phyloP scores from a whole-genome alignment of 768 basidiomycete species.

The Hericium rajendrae region DNA sequence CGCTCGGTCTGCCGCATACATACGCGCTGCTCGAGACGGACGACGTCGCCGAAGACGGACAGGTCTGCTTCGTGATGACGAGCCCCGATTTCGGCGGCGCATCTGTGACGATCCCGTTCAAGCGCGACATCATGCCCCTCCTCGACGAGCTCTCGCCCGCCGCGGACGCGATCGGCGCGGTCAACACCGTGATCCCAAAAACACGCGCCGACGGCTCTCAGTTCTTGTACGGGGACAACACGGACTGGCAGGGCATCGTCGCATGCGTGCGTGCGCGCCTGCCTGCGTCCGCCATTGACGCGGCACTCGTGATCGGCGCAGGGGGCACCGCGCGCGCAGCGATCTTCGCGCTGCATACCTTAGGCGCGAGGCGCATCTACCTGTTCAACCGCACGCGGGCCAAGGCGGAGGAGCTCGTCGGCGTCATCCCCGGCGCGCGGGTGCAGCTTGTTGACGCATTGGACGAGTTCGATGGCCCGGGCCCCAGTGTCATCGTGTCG shows the following conservation, averaged over 20 bases:
- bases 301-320: slow-evolving; percentile 84
- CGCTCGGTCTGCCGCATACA: slow-evolving; percentile 74
- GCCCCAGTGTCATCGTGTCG: slow-evolving; percentile 73
- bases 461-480: slow-evolving; percentile 34
- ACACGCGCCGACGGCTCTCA: slow-evolving; percentile 30
- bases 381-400: slow-evolving; percentile 76
- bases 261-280: slow-evolving; percentile 40
- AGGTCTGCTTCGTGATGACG: slow-evolving; percentile 49
- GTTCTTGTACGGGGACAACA: slow-evolving; percentile 85
- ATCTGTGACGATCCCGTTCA: slow-evolving; percentile 94
- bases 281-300: slow-evolving; percentile 29
- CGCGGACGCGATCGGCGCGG: slow-evolving; percentile 82
- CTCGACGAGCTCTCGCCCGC: slow-evolving; percentile 74
- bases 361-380: slow-evolving; percentile 66
- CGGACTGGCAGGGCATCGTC: slow-evolving; percentile 88
- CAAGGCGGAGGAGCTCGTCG: slow-evolving; percentile 63
- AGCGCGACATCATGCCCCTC: slow-evolving; percentile 79
- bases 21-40: slow-evolving; percentile 76
- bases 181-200: slow-evolving; percentile 80
- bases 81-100: slow-evolving; percentile 84
- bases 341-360: slow-evolving; percentile 72
- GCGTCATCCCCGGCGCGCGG: slow-evolving; percentile 54
- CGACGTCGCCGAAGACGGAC: slow-evolving; percentile 43
- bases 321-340: slow-evolving; percentile 94
- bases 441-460: slow-evolving; percentile 55